Percentiles rank a stretch among this genome's conserved stretches.
These are phyloP conservation scores for Thelonectria discophora DNA, from an alignment of 2,329 filamentous ascomycete genomes.

Conservation along the genomic window DNA sequence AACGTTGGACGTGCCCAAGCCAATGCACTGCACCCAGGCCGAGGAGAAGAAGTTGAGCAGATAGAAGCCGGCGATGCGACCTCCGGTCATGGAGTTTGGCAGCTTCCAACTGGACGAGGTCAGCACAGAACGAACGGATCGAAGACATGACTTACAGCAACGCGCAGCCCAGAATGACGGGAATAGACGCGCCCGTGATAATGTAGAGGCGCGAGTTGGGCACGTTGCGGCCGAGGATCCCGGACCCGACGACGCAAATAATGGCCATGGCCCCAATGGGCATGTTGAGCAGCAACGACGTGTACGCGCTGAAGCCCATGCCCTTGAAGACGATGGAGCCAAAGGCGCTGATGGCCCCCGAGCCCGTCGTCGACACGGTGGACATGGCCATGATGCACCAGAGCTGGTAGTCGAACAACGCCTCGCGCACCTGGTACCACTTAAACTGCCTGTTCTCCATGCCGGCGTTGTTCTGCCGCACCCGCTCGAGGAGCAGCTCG, in stretches of 20 bases:
- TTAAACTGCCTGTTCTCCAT: constrained; percentile 59
- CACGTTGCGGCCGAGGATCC: constrained; percentile 40
- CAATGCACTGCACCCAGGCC: constrained; percentile 44
- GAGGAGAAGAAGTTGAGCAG: constrained; percentile 45
- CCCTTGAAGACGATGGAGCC: constrained; percentile 46
- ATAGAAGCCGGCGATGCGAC: constrained; percentile 43
- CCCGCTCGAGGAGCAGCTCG: constrained; percentile 66
- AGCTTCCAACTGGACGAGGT: constrained; percentile 36
- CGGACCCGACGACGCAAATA: constrained; percentile 43
- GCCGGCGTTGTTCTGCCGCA: constrained; percentile 59
- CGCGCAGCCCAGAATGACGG: constrained; percentile 42
- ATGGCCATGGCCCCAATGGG: constrained; percentile 45
- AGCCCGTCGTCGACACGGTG: constrained; percentile 43
- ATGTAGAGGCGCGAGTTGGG: constrained; percentile 40
- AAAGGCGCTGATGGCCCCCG: constrained; percentile 44
- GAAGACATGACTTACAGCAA: constrained; percentile 41
- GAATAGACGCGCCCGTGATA: constrained; percentile 39
- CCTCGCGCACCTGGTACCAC: constrained; percentile 57
- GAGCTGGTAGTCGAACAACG: constrained; percentile 58
- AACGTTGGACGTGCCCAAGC: constrained; percentile 45
- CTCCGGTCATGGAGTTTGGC: constrained; percentile 27
- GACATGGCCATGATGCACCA: constrained; percentile 49
- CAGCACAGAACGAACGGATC: neutral
- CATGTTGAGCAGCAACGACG: constrained; percentile 47
- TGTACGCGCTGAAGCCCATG: constrained; percentile 47